Base-by-base conservation (phyloP, 1,139 yeast genomes). In the Taphrina deformans region DNA sequence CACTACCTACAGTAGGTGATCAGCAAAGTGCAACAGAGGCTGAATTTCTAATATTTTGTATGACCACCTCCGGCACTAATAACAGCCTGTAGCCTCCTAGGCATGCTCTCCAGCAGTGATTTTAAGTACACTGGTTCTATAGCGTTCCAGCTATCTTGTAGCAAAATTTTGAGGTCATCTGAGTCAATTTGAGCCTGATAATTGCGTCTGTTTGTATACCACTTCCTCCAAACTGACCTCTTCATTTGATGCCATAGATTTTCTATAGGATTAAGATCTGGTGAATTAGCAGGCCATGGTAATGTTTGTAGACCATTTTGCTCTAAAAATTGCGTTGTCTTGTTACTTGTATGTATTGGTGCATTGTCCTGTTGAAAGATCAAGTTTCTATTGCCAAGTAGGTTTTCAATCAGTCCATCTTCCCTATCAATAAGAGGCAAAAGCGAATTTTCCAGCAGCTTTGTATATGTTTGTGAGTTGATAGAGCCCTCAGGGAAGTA, bases 201-300 rank as follows among this genome's bases (percentile, higher is more conserved):
- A n/a, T n/a, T n/a, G n/a, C n/a, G n/a, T n/a, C n/a, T n/a, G n/a
- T n/a, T n/a, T n/a, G n/a, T n/a, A n/a, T n/a, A n/a, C n/a, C n/a
- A n/a, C n/a, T n/a, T n/a, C n/a, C n/a, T 14, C 38, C 53, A 48
- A 14, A 27, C 26, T 23, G 4, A 9, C 21, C 33, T 10, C 18
- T 51, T 33, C 27, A 51, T 10, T 3, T 14, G 27, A 51, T 31
- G 44, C 56, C 56, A 51, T 9, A 51, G 10, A 33, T 51, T 14
- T 33, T 29, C 41, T 9, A 51, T 51, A 51, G 44, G n/a, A 31
- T 51, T 51, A 10, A 51, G 56, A 35, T 51, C 56, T n/a, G 56
- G 56, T 18, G 26, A 31, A 18, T 51, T 51, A 23, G 56, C 41
- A 16, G 56, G 56, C 56, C 56, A 51, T 18, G 41, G 24, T 18